Conservation (phyloP, 2,329 filamentous ascomycete species). For the Paracoccidioides lutzii region DNA sequence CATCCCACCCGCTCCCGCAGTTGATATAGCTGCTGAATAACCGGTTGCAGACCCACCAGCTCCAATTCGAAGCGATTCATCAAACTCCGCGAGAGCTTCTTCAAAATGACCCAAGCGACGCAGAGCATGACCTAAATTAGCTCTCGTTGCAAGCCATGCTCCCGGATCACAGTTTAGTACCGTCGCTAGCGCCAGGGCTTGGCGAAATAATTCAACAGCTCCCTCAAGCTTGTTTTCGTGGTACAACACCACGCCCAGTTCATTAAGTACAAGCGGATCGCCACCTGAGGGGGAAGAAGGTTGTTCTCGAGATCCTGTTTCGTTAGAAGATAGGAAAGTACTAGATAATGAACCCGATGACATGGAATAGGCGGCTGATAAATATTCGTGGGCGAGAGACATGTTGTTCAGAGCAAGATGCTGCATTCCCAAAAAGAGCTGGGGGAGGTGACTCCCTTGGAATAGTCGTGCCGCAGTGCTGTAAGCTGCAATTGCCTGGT, state of each 20-base stretch:
- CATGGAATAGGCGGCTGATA: constrained; percentile 69
- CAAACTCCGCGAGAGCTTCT: constrained; percentile 66
- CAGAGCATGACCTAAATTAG: constrained; percentile 81
- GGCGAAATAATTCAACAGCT: constrained; percentile 63
- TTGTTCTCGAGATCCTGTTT: constrained; percentile 38
- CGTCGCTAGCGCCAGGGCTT: constrained; percentile 62
- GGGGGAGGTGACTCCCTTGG: constrained; percentile 90
- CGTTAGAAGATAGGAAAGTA: constrained; percentile 16
- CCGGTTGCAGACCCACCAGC: constrained; percentile 61
- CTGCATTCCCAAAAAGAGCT: constrained; percentile 96
- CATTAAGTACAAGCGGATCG: constrained; percentile 84
- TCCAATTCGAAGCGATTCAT: constrained; percentile 71
- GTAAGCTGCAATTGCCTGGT: constrained; percentile 95
- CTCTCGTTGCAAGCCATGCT: constrained; percentile 71
- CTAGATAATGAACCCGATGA: constrained; percentile 29
- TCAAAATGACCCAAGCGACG: constrained; percentile 57
- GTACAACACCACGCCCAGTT: constrained; percentile 91
- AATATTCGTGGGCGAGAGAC: constrained; percentile 82
- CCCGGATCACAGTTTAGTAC: constrained; percentile 71
- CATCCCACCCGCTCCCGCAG: constrained; percentile 22
- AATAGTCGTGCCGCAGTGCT: constrained; percentile 89
- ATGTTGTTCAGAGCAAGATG: constrained; percentile 94
- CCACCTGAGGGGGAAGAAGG: constrained; percentile 38
- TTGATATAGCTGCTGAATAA: constrained; percentile 52
- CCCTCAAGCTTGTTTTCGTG: constrained; percentile 69